A percentile compares a stretch with the other conserved stretches of the same genome.
Conservation (phyloP, 2,329 filamentous ascomycete genomes). For the Alternaria tenuissima region DNA sequence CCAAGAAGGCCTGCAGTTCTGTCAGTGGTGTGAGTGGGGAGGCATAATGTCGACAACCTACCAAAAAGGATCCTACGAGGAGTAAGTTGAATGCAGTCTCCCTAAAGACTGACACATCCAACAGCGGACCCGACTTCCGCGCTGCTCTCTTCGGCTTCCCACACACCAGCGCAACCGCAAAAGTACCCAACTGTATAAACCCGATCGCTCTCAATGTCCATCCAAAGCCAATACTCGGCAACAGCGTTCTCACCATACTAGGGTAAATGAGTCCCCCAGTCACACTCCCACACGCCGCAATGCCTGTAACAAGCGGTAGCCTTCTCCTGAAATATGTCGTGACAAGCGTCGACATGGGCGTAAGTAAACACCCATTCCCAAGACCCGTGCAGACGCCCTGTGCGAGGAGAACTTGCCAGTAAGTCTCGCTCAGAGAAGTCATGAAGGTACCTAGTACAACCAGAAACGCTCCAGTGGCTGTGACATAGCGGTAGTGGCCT, state of each 20-base stretch:
- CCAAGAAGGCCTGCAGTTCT: not conserved
- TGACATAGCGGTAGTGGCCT: constrained; percentile 54
- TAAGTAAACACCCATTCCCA: constrained; percentile 23
- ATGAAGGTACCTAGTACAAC: constrained; percentile 58
- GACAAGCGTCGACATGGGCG: not conserved
- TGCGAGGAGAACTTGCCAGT: constrained; percentile 53
- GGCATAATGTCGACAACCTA: not conserved
- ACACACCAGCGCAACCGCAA: not conserved
- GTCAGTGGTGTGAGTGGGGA: not conserved
- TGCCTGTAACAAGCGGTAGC: constrained; percentile 7
- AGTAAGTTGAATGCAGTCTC: not conserved
- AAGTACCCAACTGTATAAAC: constrained; percentile 19
- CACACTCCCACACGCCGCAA: constrained; percentile 22
- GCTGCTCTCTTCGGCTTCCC: not conserved
- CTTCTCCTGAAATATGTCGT: constrained; percentile 5
- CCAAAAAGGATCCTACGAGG: not conserved
- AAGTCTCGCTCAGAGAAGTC: constrained; percentile 52
- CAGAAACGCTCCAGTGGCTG: constrained; percentile 51
- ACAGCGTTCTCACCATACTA: constrained; percentile 14
- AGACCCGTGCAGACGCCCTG: constrained; percentile 39
- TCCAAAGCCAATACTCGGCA: constrained; percentile 53
- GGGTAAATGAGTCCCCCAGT: constrained; percentile 30
- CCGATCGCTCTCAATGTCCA: constrained; percentile 69
- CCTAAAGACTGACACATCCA: not conserved
- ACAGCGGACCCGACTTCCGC: not conserved